Evolutionary conservation across 176 grass and related monocot genomes (phyloP).

Genomic region (Raddia guianensis): DNA sequence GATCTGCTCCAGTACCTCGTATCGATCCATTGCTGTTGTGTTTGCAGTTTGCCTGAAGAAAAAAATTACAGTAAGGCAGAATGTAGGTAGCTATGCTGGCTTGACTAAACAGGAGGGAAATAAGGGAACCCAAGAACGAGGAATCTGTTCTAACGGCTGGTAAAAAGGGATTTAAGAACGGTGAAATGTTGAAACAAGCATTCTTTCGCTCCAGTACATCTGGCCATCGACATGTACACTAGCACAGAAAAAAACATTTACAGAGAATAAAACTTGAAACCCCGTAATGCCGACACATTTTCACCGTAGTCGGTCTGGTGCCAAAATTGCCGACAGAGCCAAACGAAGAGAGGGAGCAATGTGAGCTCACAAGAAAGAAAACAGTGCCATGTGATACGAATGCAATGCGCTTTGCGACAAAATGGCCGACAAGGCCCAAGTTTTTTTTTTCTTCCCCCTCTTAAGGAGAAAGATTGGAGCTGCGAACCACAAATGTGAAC

Average conservation of each 20-base stretch:
- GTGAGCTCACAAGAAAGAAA: neutral
- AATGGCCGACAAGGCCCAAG: conserved; percentile 24
- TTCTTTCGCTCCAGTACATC: neutral
- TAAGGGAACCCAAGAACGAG: neutral
- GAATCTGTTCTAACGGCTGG: neutral
- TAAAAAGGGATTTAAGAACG: neutral
- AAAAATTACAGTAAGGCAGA: conserved; percentile 17
- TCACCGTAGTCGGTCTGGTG: neutral
- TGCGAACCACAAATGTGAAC: conserved; percentile 12
- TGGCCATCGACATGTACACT: neutral
- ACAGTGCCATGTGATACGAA: conserved; percentile 25
- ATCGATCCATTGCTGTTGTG: conserved; percentile 62
- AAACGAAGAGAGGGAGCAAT: neutral
- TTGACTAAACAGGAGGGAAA: neutral
- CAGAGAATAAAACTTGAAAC: neutral
- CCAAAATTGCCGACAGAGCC: conserved; percentile 5
- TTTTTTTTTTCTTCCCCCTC: neutral
- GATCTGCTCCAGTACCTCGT: conserved; percentile 92
- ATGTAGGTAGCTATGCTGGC: neutral
- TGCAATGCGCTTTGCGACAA: conserved; percentile 3
- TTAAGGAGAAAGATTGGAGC: neutral
- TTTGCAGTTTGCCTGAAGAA: conserved; percentile 7
- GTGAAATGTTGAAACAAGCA: neutral
- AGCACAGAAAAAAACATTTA: neutral
- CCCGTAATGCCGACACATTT: conserved; percentile 28